Conservation (phyloP, 2,329 filamentous ascomycete species). For the Cladosporium oxysporum region DNA sequence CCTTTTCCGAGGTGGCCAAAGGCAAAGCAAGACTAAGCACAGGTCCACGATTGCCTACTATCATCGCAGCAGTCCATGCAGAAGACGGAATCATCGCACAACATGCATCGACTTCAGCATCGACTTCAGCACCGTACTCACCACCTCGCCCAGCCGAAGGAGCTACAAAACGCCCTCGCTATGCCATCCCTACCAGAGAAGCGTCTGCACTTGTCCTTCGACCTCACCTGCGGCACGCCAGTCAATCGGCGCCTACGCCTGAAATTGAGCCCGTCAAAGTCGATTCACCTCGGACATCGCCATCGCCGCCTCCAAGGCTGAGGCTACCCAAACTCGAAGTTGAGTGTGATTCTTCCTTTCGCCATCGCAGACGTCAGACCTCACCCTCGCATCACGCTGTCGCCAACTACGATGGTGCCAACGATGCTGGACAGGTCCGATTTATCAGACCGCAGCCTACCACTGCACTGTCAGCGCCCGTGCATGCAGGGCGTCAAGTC, state of each 20-base stretch:
- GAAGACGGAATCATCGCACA: neutral
- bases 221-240: neutral
- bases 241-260: neutral
- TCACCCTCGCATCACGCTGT: conserved; percentile 12
- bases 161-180: neutral
- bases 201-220: neutral
- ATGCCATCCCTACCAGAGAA: neutral
- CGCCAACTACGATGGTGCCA: neutral
- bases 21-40: conserved; percentile 26
- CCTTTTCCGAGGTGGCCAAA: neutral
- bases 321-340: neutral
- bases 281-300: neutral
- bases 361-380: conserved; percentile 6
- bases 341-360: neutral
- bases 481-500: conserved; percentile 1
- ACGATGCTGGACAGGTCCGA: neutral
- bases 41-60: conserved; percentile 21
- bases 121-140: neutral
- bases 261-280: neutral
- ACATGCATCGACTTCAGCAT: neutral
- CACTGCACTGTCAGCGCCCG: neutral
- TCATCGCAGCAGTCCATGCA: conserved; percentile 1
- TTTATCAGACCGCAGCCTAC: neutral
- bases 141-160: neutral
- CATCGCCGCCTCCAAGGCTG: neutral